phyloP scores from a whole-genome alignment of 2,329 filamentous ascomycete species.

The Fusarium chaquense region DNA sequence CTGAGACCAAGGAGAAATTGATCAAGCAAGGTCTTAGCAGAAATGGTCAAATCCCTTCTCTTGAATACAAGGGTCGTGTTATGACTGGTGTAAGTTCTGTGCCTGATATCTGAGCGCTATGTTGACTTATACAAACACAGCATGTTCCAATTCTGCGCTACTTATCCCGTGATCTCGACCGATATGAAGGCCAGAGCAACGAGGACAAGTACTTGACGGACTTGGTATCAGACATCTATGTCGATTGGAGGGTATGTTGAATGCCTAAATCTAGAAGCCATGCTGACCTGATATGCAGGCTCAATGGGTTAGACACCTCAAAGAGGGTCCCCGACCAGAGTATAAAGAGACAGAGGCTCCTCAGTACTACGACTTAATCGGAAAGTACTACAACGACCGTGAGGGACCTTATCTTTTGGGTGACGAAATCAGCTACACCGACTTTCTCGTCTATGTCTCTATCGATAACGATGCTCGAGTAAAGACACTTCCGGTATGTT shows the following conservation, averaged over 20 bases:
- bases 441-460: slow-evolving; percentile 56
- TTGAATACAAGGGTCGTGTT: slow-evolving; percentile 19
- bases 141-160: slow-evolving; percentile 51
- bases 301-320: slow-evolving; percentile 48
- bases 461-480: slow-evolving; percentile 54
- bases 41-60: slow-evolving; percentile 10
- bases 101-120: neutral
- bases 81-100: neutral
- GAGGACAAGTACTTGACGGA: slow-evolving; percentile 55
- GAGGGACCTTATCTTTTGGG: slow-evolving; percentile 54
- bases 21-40: slow-evolving; percentile 16
- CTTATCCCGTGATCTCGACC: slow-evolving; percentile 51
- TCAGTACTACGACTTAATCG: slow-evolving; percentile 50
- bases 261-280: accelerated
- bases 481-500: slow-evolving; percentile 53
- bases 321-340: slow-evolving; percentile 32
- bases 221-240: slow-evolving; percentile 54
- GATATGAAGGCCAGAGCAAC: slow-evolving; percentile 54
- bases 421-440: slow-evolving; percentile 53
- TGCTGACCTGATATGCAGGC: slow-evolving; percentile 10
- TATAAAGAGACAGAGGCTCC: slow-evolving; percentile 49
- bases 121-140: neutral
- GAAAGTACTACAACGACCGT: slow-evolving; percentile 48
- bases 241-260: slow-evolving; percentile 55
- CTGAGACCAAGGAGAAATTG: slow-evolving; percentile 10